Evolutionary conservation across 2,329 filamentous ascomycete genomes (phyloP).

Genomic region (Fusarium cyanostomum): DNA sequence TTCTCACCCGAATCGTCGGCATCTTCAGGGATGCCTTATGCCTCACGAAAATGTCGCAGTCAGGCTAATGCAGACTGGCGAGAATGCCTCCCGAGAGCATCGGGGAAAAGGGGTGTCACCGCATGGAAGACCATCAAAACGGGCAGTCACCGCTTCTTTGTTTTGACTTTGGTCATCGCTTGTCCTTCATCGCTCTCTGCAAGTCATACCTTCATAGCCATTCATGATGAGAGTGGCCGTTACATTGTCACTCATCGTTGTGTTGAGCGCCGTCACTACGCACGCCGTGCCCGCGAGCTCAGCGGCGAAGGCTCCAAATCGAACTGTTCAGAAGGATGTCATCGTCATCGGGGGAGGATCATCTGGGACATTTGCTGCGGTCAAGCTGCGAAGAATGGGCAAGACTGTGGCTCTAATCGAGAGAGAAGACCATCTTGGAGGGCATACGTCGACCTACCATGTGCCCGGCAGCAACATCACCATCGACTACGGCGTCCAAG

Average conservation of each 20-base stretch:
- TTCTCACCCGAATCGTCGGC: too few relatives aligned
- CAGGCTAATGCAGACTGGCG: background rate
- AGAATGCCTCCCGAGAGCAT: background rate
- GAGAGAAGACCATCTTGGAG: slow-evolving; percentile 19
- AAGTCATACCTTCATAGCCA: slow-evolving; percentile 13
- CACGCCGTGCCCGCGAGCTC: slow-evolving; percentile 10
- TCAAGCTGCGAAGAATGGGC: slow-evolving; percentile 31
- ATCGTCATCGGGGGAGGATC: slow-evolving; percentile 34
- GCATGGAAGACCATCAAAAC: slow-evolving; percentile 31
- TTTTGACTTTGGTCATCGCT: background rate
- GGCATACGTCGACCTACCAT: slow-evolving; percentile 31
- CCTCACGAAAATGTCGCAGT: slow-evolving; percentile 14
- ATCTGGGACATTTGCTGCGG: slow-evolving; percentile 29
- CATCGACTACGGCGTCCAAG: slow-evolving; percentile 32
- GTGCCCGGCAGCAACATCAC: slow-evolving; percentile 24
- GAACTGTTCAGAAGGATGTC: slow-evolving; percentile 21
- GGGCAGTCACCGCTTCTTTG: slow-evolving; percentile 18
- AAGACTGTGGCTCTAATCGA: slow-evolving; percentile 30
- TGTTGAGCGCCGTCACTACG: slow-evolving; percentile 10
- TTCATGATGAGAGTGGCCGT: slow-evolving; percentile 29
- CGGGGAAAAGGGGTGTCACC: slow-evolving; percentile 27
- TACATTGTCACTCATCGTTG: slow-evolving; percentile 31
- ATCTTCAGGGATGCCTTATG: background rate
- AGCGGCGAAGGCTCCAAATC: background rate
- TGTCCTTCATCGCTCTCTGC: background rate